phyloP scores from a whole-genome alignment of 306 rosid genomes.

The peach (Prunus persica) region DNA sequence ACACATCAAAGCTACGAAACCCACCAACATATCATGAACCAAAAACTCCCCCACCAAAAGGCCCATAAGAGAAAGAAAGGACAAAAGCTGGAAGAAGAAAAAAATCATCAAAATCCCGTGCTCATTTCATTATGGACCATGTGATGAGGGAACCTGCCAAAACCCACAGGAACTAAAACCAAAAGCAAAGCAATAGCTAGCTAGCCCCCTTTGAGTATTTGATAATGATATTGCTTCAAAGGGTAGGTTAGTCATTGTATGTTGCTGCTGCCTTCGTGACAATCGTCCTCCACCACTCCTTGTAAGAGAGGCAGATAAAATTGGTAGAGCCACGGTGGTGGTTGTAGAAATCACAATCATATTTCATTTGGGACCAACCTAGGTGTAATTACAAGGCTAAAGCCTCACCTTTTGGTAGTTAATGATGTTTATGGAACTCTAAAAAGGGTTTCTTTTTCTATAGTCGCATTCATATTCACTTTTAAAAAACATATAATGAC shows the following conservation, averaged over 20 bases:
- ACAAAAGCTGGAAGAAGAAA: constrained; percentile 6
- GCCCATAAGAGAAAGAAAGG: background rate
- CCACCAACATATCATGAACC: constrained; percentile 14
- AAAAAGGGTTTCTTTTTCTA: background rate
- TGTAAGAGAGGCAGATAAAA: background rate
- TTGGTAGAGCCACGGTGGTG: background rate
- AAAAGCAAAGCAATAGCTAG: background rate
- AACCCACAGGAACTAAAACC: background rate
- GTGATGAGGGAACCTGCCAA: constrained; percentile 26
- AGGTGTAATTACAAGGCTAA: background rate
- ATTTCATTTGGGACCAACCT: background rate
- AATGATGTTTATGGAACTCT: background rate
- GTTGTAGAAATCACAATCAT: constrained; percentile 9
- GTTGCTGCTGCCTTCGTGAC: background rate
- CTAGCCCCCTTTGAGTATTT: background rate
- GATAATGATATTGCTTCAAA: background rate
- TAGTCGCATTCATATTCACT: no score
- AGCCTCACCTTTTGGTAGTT: background rate
- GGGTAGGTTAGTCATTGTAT: constrained; percentile 5
- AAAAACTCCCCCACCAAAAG: constrained; percentile 7
- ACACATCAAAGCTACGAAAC: background rate
- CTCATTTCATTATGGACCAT: constrained; percentile 6
- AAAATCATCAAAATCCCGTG: constrained; percentile 42
- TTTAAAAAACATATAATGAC: no score
- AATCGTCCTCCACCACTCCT: constrained; percentile 13